phyloP scores from a whole-genome alignment of 306 rosid species.

The Rosa multiflora region DNA sequence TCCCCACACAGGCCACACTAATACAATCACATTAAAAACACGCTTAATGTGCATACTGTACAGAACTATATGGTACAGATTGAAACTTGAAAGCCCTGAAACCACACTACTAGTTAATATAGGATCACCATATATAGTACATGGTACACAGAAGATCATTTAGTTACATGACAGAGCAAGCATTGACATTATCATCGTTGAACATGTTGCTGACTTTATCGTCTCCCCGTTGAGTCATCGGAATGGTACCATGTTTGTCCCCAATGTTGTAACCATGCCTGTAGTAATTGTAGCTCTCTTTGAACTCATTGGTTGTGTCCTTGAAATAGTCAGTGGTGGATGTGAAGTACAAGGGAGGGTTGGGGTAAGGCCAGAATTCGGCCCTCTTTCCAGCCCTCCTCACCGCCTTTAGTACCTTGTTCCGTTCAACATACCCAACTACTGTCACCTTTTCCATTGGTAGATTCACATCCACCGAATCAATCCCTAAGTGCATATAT shows the following conservation, averaged over 20 bases:
- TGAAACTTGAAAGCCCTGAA: neutral
- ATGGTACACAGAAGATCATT: neutral
- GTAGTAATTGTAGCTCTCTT: constrained; percentile 82
- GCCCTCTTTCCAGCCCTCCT: constrained; percentile 91
- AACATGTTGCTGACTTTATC: constrained; percentile 94
- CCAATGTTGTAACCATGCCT: constrained; percentile 83
- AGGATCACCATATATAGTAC: neutral
- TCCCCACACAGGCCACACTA: constrained; percentile 5
- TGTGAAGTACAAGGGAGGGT: constrained; percentile 81
- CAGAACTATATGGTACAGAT: neutral
- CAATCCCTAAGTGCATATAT: constrained; percentile 52
- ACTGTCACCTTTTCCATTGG: constrained; percentile 73
- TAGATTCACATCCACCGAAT: constrained; percentile 73
- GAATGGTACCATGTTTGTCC: constrained; percentile 74
- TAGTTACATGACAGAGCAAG: constrained; percentile 73
- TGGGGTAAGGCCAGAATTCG: constrained; percentile 85
- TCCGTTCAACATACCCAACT: constrained; percentile 68
- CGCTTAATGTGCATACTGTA: constrained; percentile 8
- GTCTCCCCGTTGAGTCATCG: constrained; percentile 69
- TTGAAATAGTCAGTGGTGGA: constrained; percentile 59
- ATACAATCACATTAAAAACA: constrained; percentile 2
- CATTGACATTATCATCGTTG: constrained; percentile 90
- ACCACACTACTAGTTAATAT: neutral
- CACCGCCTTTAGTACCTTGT: constrained; percentile 80
- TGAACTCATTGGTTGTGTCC: constrained; percentile 73